A percentile compares a stretch with the other conserved stretches of the same genome.
These are phyloP conservation scores for Gossypium longicalyx DNA, from an alignment of 345 rosid species.

Conservation along the genomic window DNA sequence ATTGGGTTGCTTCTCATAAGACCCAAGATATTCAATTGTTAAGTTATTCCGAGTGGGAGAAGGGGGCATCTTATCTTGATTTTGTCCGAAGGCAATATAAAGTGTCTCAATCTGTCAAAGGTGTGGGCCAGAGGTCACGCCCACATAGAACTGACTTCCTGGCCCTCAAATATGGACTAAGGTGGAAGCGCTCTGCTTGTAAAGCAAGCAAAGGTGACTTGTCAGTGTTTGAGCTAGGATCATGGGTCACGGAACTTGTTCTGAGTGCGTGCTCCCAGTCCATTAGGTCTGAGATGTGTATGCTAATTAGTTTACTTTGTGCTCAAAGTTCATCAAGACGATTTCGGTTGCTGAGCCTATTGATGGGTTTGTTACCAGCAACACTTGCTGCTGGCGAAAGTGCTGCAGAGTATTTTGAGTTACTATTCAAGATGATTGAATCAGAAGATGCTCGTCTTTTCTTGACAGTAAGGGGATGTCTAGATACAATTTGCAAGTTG, in stretches of 20 bases:
- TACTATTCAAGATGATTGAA: constrained; percentile 87
- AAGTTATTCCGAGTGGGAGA: constrained; percentile 96
- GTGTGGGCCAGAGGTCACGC: constrained; percentile 63
- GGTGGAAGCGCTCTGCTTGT: constrained; percentile 75
- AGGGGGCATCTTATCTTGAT: constrained; percentile 94
- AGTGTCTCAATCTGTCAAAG: constrained; percentile 71
- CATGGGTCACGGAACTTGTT: constrained; percentile 96
- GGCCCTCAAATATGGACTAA: constrained; percentile 83
- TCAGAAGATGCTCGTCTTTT: constrained; percentile 89
- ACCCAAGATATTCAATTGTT: constrained; percentile 74
- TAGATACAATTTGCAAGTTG: constrained; percentile 68
- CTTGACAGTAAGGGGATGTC: constrained; percentile 87
- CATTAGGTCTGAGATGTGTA: constrained; percentile 97
- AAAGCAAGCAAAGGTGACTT: constrained; percentile 60
- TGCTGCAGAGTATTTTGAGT: constrained; percentile 92
- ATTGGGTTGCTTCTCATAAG: constrained; percentile 59
- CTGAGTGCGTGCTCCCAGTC: constrained; percentile 98
- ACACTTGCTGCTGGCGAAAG: constrained; percentile 94
- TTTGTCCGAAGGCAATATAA: constrained; percentile 98
- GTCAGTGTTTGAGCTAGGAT: constrained; percentile 81
- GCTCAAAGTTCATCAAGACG: constrained; percentile 79
- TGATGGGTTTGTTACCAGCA: constrained; percentile 76
- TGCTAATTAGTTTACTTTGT: constrained; percentile 76
- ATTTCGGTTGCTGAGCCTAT: constrained; percentile 71
- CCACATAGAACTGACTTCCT: constrained; percentile 73